A percentile compares a stretch with the other conserved stretches of the same genome.
Evolutionary conservation across 257 asterid genomes (phyloP).

Genomic region (Datura wrightii): DNA sequence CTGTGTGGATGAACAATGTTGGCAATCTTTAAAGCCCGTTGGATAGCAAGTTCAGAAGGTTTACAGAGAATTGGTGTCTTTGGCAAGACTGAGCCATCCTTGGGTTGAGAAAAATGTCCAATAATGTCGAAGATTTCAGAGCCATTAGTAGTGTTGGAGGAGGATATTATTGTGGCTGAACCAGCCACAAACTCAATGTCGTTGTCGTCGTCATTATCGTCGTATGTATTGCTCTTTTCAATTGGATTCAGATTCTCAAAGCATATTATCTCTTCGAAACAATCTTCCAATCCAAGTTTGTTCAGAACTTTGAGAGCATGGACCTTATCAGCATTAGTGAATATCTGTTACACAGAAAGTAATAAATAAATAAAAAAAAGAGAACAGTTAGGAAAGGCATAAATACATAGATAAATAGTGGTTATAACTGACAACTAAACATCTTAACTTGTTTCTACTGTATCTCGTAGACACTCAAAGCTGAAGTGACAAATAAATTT

Average conservation of each 20-base stretch:
- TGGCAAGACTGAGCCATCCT: constrained; percentile 58
- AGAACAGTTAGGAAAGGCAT: neutral
- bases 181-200: too few species aligned
- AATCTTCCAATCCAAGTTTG: constrained; percentile 76
- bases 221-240: constrained; percentile 48
- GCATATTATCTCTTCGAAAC: constrained; percentile 93
- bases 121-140: constrained; percentile 72
- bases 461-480: too few species aligned
- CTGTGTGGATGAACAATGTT: constrained; percentile 67
- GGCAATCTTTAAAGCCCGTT: constrained; percentile 71
- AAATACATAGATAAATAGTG: too few species aligned
- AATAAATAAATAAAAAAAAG: neutral
- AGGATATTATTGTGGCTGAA: too few species aligned
- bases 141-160: neutral
- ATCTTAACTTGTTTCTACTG: too few species aligned
- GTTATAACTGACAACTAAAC: too few species aligned
- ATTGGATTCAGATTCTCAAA: constrained; percentile 90
- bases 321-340: constrained; percentile 87
- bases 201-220: too few species aligned
- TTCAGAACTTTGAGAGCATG: constrained; percentile 77
- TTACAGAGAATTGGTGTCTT: constrained; percentile 87
- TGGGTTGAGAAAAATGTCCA: constrained; percentile 69
- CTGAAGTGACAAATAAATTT: too few species aligned
- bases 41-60: constrained; percentile 82
- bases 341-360: constrained; percentile 55